A percentile compares a stretch with the other conserved stretches of the same genome.
phyloP scores from a whole-genome alignment of 306 rosid genomes.

The Arachis hypogaea region DNA sequence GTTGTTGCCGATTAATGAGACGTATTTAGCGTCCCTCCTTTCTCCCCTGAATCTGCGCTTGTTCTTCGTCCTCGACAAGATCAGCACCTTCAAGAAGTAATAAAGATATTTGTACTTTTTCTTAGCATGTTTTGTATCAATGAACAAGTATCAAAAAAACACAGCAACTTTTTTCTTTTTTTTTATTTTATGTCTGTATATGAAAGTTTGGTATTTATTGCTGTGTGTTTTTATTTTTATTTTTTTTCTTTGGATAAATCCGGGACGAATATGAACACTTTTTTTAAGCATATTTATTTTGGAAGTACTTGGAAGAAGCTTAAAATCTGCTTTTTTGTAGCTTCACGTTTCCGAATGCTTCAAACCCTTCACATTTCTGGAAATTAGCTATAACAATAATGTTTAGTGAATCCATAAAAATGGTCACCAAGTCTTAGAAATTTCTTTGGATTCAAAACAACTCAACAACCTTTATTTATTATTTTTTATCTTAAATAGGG shows the following conservation, averaged over 20 bases:
- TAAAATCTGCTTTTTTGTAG: conserved; percentile 14
- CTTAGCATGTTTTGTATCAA: not conserved
- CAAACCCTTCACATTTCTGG: not conserved
- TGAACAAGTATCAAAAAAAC: not conserved
- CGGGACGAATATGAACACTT: not conserved
- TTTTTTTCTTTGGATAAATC: conserved; percentile 8
- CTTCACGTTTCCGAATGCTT: conserved; percentile 35
- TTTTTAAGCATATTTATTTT: not conserved
- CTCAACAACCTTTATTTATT: too few relatives aligned
- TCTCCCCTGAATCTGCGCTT: conserved; percentile 18
- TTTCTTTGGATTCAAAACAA: conserved; percentile 17
- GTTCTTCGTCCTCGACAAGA: conserved; percentile 8
- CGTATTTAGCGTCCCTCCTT: not conserved
- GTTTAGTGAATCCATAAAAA: conserved; percentile 26
- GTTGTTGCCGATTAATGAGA: conserved; percentile 17
- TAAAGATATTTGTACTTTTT: not conserved
- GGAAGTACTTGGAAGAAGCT: not conserved
- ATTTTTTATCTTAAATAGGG: too few relatives aligned
- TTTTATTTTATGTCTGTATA: not conserved
- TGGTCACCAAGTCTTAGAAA: conserved; percentile 14
- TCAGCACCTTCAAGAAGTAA: not conserved
- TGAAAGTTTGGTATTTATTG: not conserved
- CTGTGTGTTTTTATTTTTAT: not conserved
- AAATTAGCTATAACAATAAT: too few relatives aligned
- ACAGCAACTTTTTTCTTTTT: not conserved